Evolutionary conservation across 225 moss, liverwort and hornwort species (phyloP).

Genomic region (Thuidium tamariscinum): DNA sequence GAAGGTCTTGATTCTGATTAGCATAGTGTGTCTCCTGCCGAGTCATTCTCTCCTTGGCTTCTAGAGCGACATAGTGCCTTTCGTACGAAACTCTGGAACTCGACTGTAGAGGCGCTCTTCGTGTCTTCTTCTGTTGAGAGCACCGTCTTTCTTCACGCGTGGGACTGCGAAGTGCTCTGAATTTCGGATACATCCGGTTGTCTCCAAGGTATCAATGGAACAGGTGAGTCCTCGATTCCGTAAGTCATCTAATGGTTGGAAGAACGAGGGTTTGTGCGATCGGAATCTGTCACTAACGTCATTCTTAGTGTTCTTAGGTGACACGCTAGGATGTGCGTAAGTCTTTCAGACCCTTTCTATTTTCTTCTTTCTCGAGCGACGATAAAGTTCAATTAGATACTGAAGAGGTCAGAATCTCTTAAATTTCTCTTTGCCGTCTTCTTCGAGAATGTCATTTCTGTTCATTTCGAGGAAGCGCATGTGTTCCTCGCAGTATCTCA

Average conservation of each 20-base stretch:
- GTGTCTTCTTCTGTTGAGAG: neutral
- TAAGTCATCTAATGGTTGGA: neutral
- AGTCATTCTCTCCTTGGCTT: neutral
- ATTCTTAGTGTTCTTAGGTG: neutral
- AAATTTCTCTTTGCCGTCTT: neutral
- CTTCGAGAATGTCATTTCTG: neutral
- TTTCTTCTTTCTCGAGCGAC: neutral
- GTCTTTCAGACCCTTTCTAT: neutral
- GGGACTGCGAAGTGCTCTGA: neutral
- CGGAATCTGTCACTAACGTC: neutral
- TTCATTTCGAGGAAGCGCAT: neutral
- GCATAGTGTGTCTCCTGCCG: neutral
- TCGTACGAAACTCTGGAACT: neutral
- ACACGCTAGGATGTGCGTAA: neutral
- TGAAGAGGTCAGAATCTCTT: neutral
- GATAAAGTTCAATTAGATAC: neutral
- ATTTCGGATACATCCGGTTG: neutral
- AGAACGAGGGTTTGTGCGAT: neutral
- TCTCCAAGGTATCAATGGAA: slow-evolving; percentile 13
- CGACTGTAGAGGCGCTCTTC: neutral
- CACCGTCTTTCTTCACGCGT: neutral
- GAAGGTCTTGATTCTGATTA: neutral
- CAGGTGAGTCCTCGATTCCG: slow-evolving; percentile 14
- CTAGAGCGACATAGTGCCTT: neutral
- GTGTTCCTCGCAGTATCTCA: neutral